Evolutionary conservation across 2,329 filamentous ascomycete genomes (phyloP).

Genomic region (Diplodia mutila): DNA sequence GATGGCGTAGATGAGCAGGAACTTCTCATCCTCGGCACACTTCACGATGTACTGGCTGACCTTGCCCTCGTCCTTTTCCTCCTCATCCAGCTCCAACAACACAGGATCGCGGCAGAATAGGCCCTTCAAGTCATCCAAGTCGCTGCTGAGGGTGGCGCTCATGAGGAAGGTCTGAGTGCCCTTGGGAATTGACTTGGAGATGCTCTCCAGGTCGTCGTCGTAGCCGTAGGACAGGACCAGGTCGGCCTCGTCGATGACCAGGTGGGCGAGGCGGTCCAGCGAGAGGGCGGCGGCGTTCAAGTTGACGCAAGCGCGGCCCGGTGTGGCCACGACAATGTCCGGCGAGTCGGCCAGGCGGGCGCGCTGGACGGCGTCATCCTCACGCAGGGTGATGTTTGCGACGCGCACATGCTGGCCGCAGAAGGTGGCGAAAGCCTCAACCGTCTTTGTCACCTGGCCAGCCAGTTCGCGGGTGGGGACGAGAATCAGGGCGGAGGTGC

Average conservation of each 20-base stretch:
- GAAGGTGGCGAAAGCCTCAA: constrained; percentile 77
- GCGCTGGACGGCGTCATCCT: constrained; percentile 85
- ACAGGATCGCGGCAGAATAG: constrained; percentile 84
- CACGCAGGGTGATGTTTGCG: constrained; percentile 87
- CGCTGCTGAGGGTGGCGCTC: constrained; percentile 87
- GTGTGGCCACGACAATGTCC: constrained; percentile 89
- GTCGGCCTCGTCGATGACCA: constrained; percentile 94
- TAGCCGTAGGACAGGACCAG: constrained; percentile 93
- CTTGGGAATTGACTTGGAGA: constrained; percentile 78
- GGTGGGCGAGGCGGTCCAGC: constrained; percentile 70
- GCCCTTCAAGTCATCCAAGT: constrained; percentile 82
- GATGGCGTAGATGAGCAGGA: constrained; percentile 87
- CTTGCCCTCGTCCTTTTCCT: constrained; percentile 74
- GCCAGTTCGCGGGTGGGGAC: constrained; percentile 95
- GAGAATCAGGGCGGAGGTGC: constrained; percentile 79
- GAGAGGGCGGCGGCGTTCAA: constrained; percentile 73
- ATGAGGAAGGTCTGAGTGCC: constrained; percentile 90
- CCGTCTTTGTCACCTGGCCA: constrained; percentile 81
- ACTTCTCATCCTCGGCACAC: constrained; percentile 97
- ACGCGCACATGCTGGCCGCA: constrained; percentile 82
- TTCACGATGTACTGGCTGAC: constrained; percentile 88
- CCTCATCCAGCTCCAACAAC: constrained; percentile 79
- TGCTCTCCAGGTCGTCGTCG: constrained; percentile 81
- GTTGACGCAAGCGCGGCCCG: constrained; percentile 78
- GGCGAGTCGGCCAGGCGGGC: constrained; percentile 83